Evolutionary conservation across 2,329 filamentous ascomycete genomes (phyloP).

Genomic region (Nemania sp.): DNA sequence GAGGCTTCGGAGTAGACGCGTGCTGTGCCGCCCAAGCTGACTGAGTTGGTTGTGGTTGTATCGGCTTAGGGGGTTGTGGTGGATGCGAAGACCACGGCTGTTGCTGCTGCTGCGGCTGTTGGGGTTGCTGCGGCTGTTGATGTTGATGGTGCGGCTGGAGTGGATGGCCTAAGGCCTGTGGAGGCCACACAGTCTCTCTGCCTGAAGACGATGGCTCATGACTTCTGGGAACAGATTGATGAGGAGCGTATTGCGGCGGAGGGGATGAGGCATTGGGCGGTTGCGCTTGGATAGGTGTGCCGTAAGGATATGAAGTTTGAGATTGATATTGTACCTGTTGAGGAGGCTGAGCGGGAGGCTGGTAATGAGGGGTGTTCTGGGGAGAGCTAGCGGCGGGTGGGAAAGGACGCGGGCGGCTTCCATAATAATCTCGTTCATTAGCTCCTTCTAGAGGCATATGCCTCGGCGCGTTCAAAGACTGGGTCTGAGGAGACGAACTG

Average conservation of each 20-base stretch:
- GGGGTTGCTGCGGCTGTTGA: constrained; percentile 42
- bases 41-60: constrained; percentile 53
- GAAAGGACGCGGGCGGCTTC: constrained; percentile 51
- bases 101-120: constrained; percentile 46
- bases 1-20: constrained; percentile 54
- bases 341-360: constrained; percentile 55
- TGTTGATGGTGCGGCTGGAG: constrained; percentile 52
- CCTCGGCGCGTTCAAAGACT: constrained; percentile 61
- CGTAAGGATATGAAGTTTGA: constrained; percentile 60
- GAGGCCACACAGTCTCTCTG: constrained; percentile 55
- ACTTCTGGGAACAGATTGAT: constrained; percentile 58
- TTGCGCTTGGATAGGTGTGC: constrained; percentile 56
- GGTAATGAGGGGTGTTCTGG: constrained; percentile 61
- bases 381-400: constrained; percentile 58
- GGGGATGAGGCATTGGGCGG: constrained; percentile 61
- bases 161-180: constrained; percentile 48
- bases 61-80: constrained; percentile 52
- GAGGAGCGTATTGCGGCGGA: constrained; percentile 66
- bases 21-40: constrained; percentile 57
- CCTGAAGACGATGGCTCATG: constrained; percentile 56
- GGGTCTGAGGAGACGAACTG: constrained; percentile 64
- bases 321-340: constrained; percentile 57
- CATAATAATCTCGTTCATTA: constrained; percentile 61
- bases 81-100: constrained; percentile 54
- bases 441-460: constrained; percentile 59